Evolutionary conservation across 495 filamentous ascomycete species (phyloP), one percentile per base, ranked within the genome.

Genomic region (Oidiodendron maius): DNA sequence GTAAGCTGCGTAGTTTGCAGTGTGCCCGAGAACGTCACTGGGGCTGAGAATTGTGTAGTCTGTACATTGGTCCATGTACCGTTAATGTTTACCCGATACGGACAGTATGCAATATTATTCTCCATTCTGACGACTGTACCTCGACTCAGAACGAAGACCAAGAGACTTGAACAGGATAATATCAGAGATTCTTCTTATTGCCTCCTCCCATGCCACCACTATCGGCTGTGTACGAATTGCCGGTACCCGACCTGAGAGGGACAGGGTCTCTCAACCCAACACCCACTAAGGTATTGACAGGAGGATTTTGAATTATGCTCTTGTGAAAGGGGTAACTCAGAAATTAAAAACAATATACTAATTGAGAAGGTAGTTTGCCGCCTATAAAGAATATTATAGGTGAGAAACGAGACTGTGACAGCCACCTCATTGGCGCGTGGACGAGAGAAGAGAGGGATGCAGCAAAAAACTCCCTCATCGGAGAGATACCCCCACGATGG

Each of bases 361-460:
- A 37, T 38, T 49, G 32, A 45, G 32, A 28, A 56, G 50, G 30
- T 40, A 48, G 48, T 39, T 26, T 32, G 15, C 43, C 38, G 45
- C 44, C 39, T 50, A 46, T 53, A 60, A 52, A 45, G 40, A 38
- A 48, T 37, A 44, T 43, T 42, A 42, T 48, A 48, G 52, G 39
- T 40, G 44, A 44, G 55, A 51, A 59, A n/a, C 57, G 52, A 57
- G 58, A 51, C 48, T 49, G 52, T 45, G 50, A 52, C 43, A 36
- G 56, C 50, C 58, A 55, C 55, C 48, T 64, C 59, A 58, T 64
- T 63, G 59, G 54, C 55, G 66, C 52, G 48, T 48, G 55, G 44
- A 52, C 48, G 40, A 51, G 48, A 40, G 52, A 40, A 48, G 53
- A 51, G 48, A 40, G 52, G 40, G 46, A 55, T 26, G 39, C 52